phyloP scores from a whole-genome alignment of 345 rosid genomes.

The Ceriops zippeliana region DNA sequence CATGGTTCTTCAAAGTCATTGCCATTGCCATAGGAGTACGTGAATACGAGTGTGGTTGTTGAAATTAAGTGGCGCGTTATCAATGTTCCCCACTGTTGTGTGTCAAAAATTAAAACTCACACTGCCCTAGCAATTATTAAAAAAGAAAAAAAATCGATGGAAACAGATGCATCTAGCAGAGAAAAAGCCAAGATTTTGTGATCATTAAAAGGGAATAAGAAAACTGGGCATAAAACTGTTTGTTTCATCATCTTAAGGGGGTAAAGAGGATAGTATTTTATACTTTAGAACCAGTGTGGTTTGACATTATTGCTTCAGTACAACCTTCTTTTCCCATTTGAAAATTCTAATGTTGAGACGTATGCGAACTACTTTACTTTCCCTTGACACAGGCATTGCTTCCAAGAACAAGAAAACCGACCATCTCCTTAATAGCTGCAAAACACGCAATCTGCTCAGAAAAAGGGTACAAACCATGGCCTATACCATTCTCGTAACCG shows the following conservation, averaged over 20 bases:
- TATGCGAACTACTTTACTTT: not conserved
- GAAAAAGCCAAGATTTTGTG: not conserved
- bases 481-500: conserved; percentile 29
- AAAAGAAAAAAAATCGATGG: not conserved
- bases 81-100: too few species aligned
- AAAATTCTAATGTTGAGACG: not conserved
- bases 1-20: conserved; percentile 13
- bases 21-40: conserved; percentile 12
- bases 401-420: not conserved
- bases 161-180: not conserved
- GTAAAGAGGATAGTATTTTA: not conserved
- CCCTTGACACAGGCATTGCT: not conserved
- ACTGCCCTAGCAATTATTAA: too few species aligned
- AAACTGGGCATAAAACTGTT: not conserved
- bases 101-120: too few species aligned
- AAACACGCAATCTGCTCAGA: conserved; percentile 11
- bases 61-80: too few species aligned
- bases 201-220: not conserved
- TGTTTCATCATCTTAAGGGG: conserved; percentile 16
- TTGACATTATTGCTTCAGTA: conserved; percentile 2
- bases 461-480: conserved; percentile 1
- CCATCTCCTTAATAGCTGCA: conserved; percentile 9
- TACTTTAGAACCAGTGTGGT: not conserved
- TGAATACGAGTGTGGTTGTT: not conserved
- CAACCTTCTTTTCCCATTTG: not conserved